Percentiles rank a stretch among this genome's conserved stretches.
Conservation (phyloP, 2,329 filamentous ascomycete species). For the Beauveria brongniartii region DNA sequence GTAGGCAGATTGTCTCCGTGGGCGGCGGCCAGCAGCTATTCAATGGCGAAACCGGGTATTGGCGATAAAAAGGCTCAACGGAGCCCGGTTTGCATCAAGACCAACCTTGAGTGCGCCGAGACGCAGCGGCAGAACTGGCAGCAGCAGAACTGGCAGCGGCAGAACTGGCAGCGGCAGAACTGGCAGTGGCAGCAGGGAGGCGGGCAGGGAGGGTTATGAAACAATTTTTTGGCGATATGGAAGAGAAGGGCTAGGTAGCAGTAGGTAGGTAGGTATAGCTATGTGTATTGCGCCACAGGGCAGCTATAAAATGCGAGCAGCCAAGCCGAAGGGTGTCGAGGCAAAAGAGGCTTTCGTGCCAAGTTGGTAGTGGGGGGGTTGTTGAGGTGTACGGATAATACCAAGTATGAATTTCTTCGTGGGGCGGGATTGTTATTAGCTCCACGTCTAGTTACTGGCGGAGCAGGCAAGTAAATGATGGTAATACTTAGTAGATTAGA, state of each 20-base stretch:
- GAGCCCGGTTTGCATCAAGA: neutral
- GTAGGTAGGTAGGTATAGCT: no score
- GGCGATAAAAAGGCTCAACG: neutral
- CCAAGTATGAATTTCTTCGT: neutral
- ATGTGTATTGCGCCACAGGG: neutral
- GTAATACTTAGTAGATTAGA: neutral
- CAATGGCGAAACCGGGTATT: neutral
- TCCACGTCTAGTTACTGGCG: neutral
- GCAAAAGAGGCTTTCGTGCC: neutral
- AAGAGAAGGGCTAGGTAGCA: neutral
- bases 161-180: neutral
- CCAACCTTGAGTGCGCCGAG: neutral
- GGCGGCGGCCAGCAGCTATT: neutral
- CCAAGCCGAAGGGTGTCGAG: neutral
- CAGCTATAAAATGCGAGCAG: conserved; percentile 1
- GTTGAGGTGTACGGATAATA: neutral
- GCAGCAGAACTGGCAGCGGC: neutral
- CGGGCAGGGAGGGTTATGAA: neutral
- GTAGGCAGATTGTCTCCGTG: neutral
- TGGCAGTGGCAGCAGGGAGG: neutral
- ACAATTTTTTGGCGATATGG: neutral
- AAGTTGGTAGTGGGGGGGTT: neutral
- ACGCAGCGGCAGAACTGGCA: neutral
- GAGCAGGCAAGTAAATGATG: neutral
- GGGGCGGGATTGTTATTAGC: neutral